phyloP scores from a whole-genome alignment of 345 rosid genomes.

The Litchi chinensis region DNA sequence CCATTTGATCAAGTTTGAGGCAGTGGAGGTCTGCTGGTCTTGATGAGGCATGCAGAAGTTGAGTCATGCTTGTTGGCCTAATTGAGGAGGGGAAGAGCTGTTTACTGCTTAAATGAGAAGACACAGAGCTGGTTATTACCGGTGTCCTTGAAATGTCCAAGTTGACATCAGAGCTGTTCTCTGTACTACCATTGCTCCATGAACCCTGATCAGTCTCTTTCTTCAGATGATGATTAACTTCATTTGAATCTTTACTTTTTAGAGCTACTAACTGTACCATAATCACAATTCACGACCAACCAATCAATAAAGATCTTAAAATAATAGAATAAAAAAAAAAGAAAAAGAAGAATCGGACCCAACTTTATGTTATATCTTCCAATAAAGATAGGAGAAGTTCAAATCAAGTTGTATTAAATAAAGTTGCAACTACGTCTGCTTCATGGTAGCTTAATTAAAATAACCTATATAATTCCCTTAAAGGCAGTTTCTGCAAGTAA shows the following conservation, averaged over 20 bases:
- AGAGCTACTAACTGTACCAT: slow-evolving; percentile 53
- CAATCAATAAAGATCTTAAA: not conserved
- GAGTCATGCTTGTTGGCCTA: slow-evolving; percentile 52
- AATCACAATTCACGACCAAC: not conserved
- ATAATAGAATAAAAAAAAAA: not conserved
- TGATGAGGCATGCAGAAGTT: slow-evolving; percentile 47
- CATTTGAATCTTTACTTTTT: slow-evolving; percentile 56
- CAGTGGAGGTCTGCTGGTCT: slow-evolving; percentile 43
- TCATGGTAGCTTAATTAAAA: slow-evolving; percentile 13
- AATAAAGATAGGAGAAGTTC: no score
- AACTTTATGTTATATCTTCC: no score
- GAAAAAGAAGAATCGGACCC: not conserved
- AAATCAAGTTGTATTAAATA: not conserved
- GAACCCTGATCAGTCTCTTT: slow-evolving; percentile 62
- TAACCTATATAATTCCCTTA: slow-evolving; percentile 15
- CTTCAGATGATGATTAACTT: slow-evolving; percentile 39
- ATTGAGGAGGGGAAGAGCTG: slow-evolving; percentile 56
- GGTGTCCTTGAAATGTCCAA: slow-evolving; percentile 49
- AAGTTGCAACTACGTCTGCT: slow-evolving; percentile 24
- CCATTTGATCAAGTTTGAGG: slow-evolving; percentile 50
- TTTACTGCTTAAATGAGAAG: slow-evolving; percentile 40
- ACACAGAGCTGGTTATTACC: slow-evolving; percentile 43
- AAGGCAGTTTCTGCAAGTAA: slow-evolving; percentile 24
- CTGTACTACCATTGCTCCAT: slow-evolving; percentile 72
- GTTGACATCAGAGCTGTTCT: slow-evolving; percentile 58